Evolutionary conservation across 331 rosid genomes (phyloP).

Genomic region (Pyrus hybrid): DNA sequence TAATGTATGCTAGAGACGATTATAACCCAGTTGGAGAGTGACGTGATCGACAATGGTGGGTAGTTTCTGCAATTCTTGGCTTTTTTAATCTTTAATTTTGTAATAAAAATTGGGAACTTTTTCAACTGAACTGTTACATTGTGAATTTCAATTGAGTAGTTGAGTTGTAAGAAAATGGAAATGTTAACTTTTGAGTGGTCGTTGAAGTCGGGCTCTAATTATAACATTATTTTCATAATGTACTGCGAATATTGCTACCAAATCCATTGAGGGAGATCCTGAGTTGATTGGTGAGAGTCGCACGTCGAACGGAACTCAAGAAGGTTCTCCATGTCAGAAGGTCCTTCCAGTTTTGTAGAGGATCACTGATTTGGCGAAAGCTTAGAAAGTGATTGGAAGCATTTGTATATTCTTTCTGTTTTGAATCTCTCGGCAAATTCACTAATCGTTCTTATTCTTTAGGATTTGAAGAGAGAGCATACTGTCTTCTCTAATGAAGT

Average conservation of each 20-base stretch:
- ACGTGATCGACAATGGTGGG: neutral
- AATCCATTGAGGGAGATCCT: slow-evolving; percentile 25
- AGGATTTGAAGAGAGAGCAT: slow-evolving; percentile 74
- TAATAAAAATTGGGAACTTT: neutral
- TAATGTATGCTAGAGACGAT: neutral
- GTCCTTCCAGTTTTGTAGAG: slow-evolving; percentile 74
- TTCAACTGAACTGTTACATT: no score
- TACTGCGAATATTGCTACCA: slow-evolving; percentile 22
- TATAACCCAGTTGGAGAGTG: neutral
- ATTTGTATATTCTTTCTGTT: no score
- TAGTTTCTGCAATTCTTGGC: neutral
- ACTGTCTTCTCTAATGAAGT: slow-evolving; percentile 40
- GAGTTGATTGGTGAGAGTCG: slow-evolving; percentile 35
- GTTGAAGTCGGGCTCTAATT: neutral
- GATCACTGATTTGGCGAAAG: slow-evolving; percentile 45
- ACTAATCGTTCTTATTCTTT: neutral
- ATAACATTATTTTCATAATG: neutral
- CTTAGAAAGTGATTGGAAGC: slow-evolving; percentile 37
- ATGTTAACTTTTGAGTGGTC: neutral
- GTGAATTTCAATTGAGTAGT: no score
- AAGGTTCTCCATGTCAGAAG: slow-evolving; percentile 44
- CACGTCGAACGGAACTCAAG: slow-evolving; percentile 36
- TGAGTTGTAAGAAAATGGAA: no score
- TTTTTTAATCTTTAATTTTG: no score
- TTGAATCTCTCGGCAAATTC: neutral